These are phyloP conservation scores for Draba incana DNA, from an alignment of 345 rosid species.

Conservation along the genomic window DNA sequence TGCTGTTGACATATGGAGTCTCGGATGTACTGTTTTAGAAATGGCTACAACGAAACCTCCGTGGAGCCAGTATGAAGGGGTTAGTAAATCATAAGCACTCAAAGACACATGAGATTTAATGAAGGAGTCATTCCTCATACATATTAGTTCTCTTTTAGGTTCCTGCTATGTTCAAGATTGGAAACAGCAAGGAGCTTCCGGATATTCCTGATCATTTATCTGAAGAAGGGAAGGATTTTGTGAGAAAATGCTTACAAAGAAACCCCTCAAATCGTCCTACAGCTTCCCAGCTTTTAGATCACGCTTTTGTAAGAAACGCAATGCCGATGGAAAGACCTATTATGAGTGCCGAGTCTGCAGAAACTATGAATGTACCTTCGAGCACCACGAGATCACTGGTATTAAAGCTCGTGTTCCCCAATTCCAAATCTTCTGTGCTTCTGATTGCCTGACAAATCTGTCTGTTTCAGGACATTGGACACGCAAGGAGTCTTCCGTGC, in stretches of 20 bases:
- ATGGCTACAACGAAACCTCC: slow-evolving; percentile 93
- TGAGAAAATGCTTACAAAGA: slow-evolving; percentile 67
- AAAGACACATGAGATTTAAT: slow-evolving; percentile 1
- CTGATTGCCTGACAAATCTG: slow-evolving; percentile 39
- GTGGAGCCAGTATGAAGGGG: slow-evolving; percentile 91
- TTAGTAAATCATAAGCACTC: slow-evolving; percentile 42
- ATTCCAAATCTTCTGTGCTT: not conserved
- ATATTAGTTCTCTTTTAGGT: slow-evolving; percentile 44
- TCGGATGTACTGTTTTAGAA: slow-evolving; percentile 86
- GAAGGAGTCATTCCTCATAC: slow-evolving; percentile 19
- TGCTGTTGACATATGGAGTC: slow-evolving; percentile 93
- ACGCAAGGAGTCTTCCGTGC: slow-evolving; percentile 48
- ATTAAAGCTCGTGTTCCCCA: slow-evolving; percentile 25
- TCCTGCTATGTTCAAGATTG: slow-evolving; percentile 89
- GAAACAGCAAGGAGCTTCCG: slow-evolving; percentile 89
- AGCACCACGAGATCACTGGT: slow-evolving; percentile 66
- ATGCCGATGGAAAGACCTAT: slow-evolving; percentile 64
- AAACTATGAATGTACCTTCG: slow-evolving; percentile 46
- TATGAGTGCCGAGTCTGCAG: slow-evolving; percentile 45
- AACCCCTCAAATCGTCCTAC: slow-evolving; percentile 67
- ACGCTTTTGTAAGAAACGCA: slow-evolving; percentile 62
- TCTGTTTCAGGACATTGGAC: slow-evolving; percentile 54
- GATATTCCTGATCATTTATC: slow-evolving; percentile 75
- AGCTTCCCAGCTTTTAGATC: slow-evolving; percentile 67
- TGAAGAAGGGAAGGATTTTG: slow-evolving; percentile 78